Evolutionary conservation across 73 alveolate genomes (phyloP).

Genomic region (Paramecium biaurelia): DNA sequence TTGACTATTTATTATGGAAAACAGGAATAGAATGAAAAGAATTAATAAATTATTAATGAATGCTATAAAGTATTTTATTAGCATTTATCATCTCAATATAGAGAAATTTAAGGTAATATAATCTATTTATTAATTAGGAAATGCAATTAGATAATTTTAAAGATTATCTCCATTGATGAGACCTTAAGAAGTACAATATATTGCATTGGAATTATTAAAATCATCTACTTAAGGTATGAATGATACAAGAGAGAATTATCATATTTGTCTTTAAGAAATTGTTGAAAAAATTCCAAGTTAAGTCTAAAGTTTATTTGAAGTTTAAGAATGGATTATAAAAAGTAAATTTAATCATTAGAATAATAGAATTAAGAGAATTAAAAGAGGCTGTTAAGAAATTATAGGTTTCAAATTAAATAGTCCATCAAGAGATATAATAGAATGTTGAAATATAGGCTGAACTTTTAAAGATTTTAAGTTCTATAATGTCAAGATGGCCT

Average conservation of each 20-base stretch:
- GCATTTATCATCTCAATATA: neutral
- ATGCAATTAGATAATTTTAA: neutral
- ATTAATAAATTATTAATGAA: neutral
- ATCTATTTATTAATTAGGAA: neutral
- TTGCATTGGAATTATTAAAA: neutral
- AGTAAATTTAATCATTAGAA: neutral
- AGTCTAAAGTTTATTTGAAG: neutral
- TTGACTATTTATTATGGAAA: neutral
- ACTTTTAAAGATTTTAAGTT: neutral
- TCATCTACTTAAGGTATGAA: neutral
- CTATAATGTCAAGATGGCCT: conserved; percentile 36
- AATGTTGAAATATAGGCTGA: neutral
- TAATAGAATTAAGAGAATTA: neutral
- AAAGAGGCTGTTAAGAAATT: neutral
- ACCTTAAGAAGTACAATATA: neutral
- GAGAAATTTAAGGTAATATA: neutral
- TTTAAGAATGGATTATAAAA: neutral
- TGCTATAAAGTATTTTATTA: neutral
- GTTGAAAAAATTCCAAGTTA: neutral
- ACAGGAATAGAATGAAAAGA: neutral
- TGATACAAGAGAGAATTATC: conserved; percentile 34
- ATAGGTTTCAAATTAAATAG: neutral
- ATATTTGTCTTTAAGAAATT: conserved; percentile 18
- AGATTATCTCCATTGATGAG: conserved; percentile 18
- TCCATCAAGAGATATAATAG: neutral